Base-by-base conservation (phyloP, 2,329 filamentous ascomycete genomes). In the Chaetomium sp. region DNA sequence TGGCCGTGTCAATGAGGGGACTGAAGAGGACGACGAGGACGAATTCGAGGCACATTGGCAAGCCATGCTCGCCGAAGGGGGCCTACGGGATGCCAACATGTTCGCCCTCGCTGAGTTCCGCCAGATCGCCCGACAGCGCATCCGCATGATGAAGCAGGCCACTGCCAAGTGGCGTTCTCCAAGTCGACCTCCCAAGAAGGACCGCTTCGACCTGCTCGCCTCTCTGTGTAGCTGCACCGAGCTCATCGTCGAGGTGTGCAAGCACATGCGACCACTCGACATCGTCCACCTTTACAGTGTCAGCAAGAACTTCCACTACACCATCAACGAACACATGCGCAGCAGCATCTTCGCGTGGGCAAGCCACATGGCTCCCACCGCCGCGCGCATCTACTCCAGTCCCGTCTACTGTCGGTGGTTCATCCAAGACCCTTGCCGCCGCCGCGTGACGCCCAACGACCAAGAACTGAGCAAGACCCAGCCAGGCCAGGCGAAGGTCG, bases 271-370 rank as follows among this genome's bases (percentile, higher is more conserved):
- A 8, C 76, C 85, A 0, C 72, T 77, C 16, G 86, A 88, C 60
- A 78, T 93, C 7, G 74, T 92, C 65, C 82, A 78, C 53, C 80
- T 93, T 38, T 92, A 90, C 78, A 79, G 83, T 68, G 84, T 87
- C 69, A 90, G 85, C 74, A 84, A 80, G 62, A 79, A 83, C 42
- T 89, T 91, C 72, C 83, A 92, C 72, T 74, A 78, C 56, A 79
- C 86, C 31, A 75, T 91, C 71, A 84, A 89, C 72, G 78, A 79
- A 59, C 80, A 88, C 69, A 82, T 88, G 73, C 82, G 82, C 9
- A 84, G 84, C 45, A 83, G 85, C 64, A 80, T 92, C 59, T 77
- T 83, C 47, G 75, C 80, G 21, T 86, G 86, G 76, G 83, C 87
- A 1, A 74, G 75, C 1, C 72, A 78, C 61, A 82, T 83, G 70